Evolutionary conservation across 2,329 filamentous ascomycete species (phyloP).

Genomic region (Bertia moriformis): DNA sequence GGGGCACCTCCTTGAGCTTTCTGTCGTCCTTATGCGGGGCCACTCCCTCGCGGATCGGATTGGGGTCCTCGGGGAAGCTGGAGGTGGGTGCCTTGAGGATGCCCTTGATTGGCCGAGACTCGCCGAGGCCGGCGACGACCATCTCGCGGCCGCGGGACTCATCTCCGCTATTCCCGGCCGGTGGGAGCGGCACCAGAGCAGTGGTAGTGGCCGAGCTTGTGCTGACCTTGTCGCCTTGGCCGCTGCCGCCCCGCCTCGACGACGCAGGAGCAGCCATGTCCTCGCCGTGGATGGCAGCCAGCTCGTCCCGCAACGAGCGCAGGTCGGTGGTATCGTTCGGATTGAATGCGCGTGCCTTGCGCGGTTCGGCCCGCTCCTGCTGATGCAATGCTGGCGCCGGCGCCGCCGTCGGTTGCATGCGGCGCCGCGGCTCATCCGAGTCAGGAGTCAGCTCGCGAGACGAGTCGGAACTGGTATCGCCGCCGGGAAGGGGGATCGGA

Average conservation of each 20-base stretch:
- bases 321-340: constrained; percentile 5
- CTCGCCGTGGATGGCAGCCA: neutral
- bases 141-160: constrained; percentile 27
- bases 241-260: too few relatives aligned
- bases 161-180: constrained; percentile 8
- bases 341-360: constrained; percentile 5
- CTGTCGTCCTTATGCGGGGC: constrained; percentile 83
- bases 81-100: constrained; percentile 73
- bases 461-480: neutral
- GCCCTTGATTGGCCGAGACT: constrained; percentile 56
- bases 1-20: constrained; percentile 53
- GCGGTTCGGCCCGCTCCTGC: constrained; percentile 2
- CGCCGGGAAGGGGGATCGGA: constrained; percentile 14
- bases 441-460: constrained; percentile 6
- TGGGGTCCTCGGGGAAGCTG: constrained; percentile 75
- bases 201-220: constrained; percentile 3
- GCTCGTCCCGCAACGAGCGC: neutral
- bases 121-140: constrained; percentile 27
- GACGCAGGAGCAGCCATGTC: too few relatives aligned
- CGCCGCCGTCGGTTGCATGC: neutral
- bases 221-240: constrained; percentile 3
- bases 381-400: neutral
- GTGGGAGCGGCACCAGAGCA: too few relatives aligned
- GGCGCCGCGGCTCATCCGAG: constrained; percentile 9
- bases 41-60: constrained; percentile 75